Conservation (phyloP, 2,329 filamentous ascomycete genomes). For the Stagonosporopsis chrysanthemi region DNA sequence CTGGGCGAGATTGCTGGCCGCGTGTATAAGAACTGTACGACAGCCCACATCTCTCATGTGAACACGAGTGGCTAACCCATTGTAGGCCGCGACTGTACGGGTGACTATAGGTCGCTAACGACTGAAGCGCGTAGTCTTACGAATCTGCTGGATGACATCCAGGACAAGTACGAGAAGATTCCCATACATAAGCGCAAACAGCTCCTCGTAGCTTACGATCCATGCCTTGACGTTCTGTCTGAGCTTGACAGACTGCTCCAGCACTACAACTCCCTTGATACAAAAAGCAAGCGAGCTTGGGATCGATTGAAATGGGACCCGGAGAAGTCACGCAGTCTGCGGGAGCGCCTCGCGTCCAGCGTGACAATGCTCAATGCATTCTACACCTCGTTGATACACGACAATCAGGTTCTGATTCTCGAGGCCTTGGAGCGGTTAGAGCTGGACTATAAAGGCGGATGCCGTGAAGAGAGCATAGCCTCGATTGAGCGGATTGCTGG, state of each 20-base stretch:
- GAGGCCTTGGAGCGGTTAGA: conserved; percentile 41
- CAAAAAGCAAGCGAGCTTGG: conserved; percentile 40
- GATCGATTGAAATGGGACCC: conserved; percentile 43
- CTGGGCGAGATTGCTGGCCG: conserved; percentile 33
- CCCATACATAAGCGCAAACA: conserved; percentile 28
- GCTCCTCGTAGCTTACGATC: conserved; percentile 32
- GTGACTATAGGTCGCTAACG: conserved; percentile 39
- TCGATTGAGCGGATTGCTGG: conserved; percentile 36
- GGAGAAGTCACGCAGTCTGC: conserved; percentile 28
- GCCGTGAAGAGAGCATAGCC: conserved; percentile 39
- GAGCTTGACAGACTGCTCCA: conserved; percentile 37
- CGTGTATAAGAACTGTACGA: conserved; percentile 39
- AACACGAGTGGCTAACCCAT: conserved; percentile 1
- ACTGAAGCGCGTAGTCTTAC: conserved; percentile 36
- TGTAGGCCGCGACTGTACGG: conserved; percentile 40
- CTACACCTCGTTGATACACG: conserved; percentile 38
- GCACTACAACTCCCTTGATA: conserved; percentile 41
- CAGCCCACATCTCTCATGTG: not conserved
- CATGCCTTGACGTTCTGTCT: conserved; percentile 36
- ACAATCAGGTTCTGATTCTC: conserved; percentile 40
- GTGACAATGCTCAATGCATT: conserved; percentile 39
- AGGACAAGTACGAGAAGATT: conserved; percentile 39
- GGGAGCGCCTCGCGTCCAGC: conserved; percentile 34
- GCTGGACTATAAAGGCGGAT: conserved; percentile 38
- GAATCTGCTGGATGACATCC: conserved; percentile 39